Conservation (phyloP, 768 basidiomycete genomes). For the Suillus subaureus region DNA sequence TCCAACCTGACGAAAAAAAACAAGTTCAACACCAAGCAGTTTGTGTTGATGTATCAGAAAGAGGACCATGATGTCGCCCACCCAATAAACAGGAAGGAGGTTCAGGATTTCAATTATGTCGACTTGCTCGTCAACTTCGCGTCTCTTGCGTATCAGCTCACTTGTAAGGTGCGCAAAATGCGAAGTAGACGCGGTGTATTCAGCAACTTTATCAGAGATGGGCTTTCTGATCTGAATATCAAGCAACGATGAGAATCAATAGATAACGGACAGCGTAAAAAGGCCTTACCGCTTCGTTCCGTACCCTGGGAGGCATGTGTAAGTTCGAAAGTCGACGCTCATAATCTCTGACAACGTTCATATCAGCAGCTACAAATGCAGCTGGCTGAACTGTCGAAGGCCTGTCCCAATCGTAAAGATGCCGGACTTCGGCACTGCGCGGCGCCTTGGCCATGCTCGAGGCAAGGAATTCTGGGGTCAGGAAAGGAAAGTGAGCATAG, state of each 20-base stretch:
- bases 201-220: constrained; percentile 12
- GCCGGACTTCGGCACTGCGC: constrained; percentile 25
- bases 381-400: constrained; percentile 34
- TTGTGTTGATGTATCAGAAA: neutral
- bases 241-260: neutral
- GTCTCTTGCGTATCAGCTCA: constrained; percentile 9
- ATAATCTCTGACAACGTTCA: constrained; percentile 11
- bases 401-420: constrained; percentile 62
- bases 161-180: constrained; percentile 12
- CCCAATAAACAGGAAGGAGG: constrained; percentile 60
- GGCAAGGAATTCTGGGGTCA: constrained; percentile 50
- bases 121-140: constrained; percentile 14
- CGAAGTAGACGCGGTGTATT: constrained; percentile 15
- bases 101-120: constrained; percentile 56
- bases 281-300: constrained; percentile 17
- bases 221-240: constrained; percentile 14
- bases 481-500: constrained; percentile 83
- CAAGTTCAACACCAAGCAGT: constrained; percentile 2
- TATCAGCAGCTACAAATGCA: neutral
- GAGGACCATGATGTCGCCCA: constrained; percentile 58
- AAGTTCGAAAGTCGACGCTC: constrained; percentile 21
- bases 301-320: constrained; percentile 9
- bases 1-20: constrained; percentile 34
- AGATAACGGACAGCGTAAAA: neutral
- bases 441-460: constrained; percentile 45